phyloP scores from a whole-genome alignment of 495 filamentous ascomycete species.

The Penicillium daleae region DNA sequence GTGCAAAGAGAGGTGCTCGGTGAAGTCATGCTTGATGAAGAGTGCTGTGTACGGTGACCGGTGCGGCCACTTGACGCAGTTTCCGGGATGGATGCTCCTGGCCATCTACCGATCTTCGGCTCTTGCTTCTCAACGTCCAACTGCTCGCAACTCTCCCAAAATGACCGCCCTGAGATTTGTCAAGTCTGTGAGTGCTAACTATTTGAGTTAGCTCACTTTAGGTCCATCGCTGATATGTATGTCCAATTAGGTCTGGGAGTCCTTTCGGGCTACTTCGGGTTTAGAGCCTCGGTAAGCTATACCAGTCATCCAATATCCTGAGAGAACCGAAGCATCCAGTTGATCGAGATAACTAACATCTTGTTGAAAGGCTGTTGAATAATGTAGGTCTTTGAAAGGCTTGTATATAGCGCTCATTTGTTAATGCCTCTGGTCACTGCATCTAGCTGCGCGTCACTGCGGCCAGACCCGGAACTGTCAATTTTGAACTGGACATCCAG shows the following conservation, averaged over 20 bases:
- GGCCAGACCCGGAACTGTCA: conserved; percentile 76
- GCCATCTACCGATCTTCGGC: conserved; percentile 13
- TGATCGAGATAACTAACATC: neutral
- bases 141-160: conserved; percentile 10
- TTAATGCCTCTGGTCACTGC: conserved; percentile 6
- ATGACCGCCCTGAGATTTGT: conserved; percentile 68
- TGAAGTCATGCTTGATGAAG: conserved; percentile 22
- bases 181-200: conserved; percentile 51
- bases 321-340: too few species aligned
- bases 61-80: conserved; percentile 41
- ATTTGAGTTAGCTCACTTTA: too few species aligned
- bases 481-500: conserved; percentile 83
- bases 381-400: conserved; percentile 29
- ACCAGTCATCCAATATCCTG: neutral
- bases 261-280: conserved; percentile 82
- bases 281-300: conserved; percentile 77
- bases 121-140: conserved; percentile 4
- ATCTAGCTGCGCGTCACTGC: conserved; percentile 73
- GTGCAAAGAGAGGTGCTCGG: conserved; percentile 16
- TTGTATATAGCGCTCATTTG: too few species aligned
- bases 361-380: conserved; percentile 41
- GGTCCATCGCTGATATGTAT: conserved; percentile 2
- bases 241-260: conserved; percentile 67
- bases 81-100: conserved; percentile 38
- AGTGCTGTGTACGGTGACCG: conserved; percentile 32